Evolutionary conservation across 225 moss, liverwort and hornwort genomes (phyloP).

Genomic region (Neckera pumila): DNA sequence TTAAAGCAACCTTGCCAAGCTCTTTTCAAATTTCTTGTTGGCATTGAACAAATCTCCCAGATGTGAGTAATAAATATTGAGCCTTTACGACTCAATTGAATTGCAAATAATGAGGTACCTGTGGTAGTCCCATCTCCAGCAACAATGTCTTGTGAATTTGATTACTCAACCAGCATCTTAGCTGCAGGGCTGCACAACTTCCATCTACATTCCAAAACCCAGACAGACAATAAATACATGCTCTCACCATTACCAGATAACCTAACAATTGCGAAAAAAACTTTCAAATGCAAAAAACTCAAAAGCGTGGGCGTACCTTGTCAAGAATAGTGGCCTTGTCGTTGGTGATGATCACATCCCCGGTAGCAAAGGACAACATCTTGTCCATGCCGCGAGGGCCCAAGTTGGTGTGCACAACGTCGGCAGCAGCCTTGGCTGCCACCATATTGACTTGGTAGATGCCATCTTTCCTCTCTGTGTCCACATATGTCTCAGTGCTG

Average conservation of each 20-base stretch:
- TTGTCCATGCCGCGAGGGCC: conserved; percentile 96
- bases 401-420: conserved; percentile 86
- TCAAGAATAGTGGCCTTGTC: conserved; percentile 97
- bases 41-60: background rate
- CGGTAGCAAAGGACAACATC: conserved; percentile 74
- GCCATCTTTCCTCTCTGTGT: conserved; percentile 94
- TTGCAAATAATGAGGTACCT: conserved; percentile 17
- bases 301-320: conserved; percentile 33
- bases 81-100: background rate
- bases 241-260: background rate
- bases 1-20: background rate
- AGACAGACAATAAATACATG: background rate
- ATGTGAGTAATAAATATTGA: background rate
- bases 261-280: background rate
- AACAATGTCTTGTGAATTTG: conserved; percentile 95
- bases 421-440: conserved; percentile 88
- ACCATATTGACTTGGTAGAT: conserved; percentile 75
- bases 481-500: conserved; percentile 92
- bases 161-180: conserved; percentile 93
- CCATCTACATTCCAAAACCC: conserved; percentile 44
- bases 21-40: background rate
- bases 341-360: conserved; percentile 95
- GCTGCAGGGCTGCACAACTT: conserved; percentile 90
- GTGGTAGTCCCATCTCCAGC: conserved; percentile 93
- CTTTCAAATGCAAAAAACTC: background rate